phyloP scores from a whole-genome alignment of 768 basidiomycete genomes.

The Tubosaeta sp. region DNA sequence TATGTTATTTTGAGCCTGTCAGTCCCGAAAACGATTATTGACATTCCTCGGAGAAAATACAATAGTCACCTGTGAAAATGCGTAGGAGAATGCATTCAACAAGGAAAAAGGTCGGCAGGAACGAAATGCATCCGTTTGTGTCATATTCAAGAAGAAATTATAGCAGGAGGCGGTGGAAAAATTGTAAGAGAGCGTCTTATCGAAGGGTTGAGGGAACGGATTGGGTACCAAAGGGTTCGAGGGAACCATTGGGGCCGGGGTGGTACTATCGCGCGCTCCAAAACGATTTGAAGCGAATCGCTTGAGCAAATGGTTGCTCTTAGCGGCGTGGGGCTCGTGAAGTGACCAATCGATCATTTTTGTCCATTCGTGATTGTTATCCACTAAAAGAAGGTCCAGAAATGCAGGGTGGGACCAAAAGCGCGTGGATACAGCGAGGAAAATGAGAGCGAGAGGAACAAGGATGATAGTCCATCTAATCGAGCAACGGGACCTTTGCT shows the following conservation, averaged over 20 bases:
- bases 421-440: slow-evolving; percentile 51
- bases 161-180: slow-evolving; percentile 64
- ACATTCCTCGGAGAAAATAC: neutral
- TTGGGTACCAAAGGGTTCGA: slow-evolving; percentile 51
- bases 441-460: slow-evolving; percentile 51
- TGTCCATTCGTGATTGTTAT: slow-evolving; percentile 26
- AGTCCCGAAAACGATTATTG: slow-evolving; percentile 1
- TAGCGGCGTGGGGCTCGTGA: slow-evolving; percentile 39
- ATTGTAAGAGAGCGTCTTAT: slow-evolving; percentile 56
- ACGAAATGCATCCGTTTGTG: slow-evolving; percentile 53
- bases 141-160: slow-evolving; percentile 76
- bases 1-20: slow-evolving; percentile 62
- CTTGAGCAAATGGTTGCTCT: slow-evolving; percentile 2
- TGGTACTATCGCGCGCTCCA: slow-evolving; percentile 8
- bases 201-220: slow-evolving; percentile 77
- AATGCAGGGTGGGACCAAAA: slow-evolving; percentile 46
- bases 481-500: slow-evolving; percentile 37
- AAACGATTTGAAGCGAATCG: slow-evolving; percentile 7
- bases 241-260: slow-evolving; percentile 25
- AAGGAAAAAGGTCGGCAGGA: slow-evolving; percentile 75
- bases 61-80: slow-evolving; percentile 50
- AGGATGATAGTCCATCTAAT: slow-evolving; percentile 48
- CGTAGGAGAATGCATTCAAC: slow-evolving; percentile 49
- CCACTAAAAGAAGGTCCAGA: slow-evolving; percentile 38
- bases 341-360: slow-evolving; percentile 34